Base-by-base conservation (phyloP, 768 basidiomycete genomes). In the Trametes punicea region DNA sequence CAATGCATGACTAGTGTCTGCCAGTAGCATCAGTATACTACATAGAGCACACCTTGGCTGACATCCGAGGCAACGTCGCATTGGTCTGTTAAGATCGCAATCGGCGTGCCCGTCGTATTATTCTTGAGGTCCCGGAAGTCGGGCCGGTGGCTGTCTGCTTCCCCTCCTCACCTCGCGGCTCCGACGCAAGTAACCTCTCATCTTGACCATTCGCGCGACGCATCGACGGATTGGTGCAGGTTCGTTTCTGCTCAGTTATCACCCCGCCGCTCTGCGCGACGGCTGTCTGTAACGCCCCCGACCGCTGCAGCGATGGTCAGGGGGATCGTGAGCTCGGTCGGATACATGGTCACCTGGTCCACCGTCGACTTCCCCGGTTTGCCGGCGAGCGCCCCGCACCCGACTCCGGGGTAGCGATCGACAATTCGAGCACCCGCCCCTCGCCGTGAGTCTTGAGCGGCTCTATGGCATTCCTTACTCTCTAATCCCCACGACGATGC, bases 321-420 rank as follows among this genome's bases (percentile, higher is more conserved):
- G 38, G 26, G 27, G 29, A 51, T 23, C 40, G 46, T 26, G 5
- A 33, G 10, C 39, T 23, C 41, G 20, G 20, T 21, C 51, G 41
- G 26, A 34, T 6, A 34, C 52, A 23, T 44, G 52, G 52, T 54
- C 52, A 54, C 44, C 52, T 54, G 52, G n/a, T 27, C 39, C 25
- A 6, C 44, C n/a, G 46, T 33, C 31, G 21, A 21, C 23, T 47
- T 33, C 46, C 34, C 52, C 52, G 52, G 44, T 38, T 46, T 54
- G 44, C 52, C 52, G n/a, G n/a, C n/a, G 52, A 46, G 52, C 44
- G 44, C 52, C 52, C 44, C 51, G 38, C 51, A 36, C 18, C 51
- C 34, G 23, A n/a, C 16, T 29, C 27, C 39, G 39, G 51, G 29
- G 44, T 23, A 53, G 26, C 34, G 36, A 38, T 31, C 41, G 29